Percentiles rank a stretch among this genome's conserved stretches.
Conservation (phyloP, 495 filamentous ascomycete genomes). For the Articulospora tetracladia region DNA sequence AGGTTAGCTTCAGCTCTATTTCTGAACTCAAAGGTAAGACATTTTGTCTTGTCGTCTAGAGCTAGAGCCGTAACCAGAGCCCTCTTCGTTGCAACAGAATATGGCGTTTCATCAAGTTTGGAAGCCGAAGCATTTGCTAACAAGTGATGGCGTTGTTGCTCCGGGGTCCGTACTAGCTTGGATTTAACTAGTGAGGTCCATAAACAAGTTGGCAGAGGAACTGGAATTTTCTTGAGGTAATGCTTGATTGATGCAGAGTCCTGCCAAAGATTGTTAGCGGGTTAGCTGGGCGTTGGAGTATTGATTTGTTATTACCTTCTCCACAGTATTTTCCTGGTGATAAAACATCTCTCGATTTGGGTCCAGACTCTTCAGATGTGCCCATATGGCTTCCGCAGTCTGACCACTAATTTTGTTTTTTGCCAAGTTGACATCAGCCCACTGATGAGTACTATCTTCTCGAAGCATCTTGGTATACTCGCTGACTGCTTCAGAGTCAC, state of each 20-base stretch:
- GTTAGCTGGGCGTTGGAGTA: neutral
- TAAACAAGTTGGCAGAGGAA: conserved; percentile 1
- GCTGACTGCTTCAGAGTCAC: conserved; percentile 7
- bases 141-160: conserved; percentile 12
- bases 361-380: neutral
- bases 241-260: conserved; percentile 16
- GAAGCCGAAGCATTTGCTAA: conserved; percentile 4
- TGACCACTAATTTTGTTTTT: neutral
- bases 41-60: conserved; percentile 7
- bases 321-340: conserved; percentile 1
- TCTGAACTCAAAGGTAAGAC: conserved; percentile 11
- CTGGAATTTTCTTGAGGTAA: conserved; percentile 18
- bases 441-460: conserved; percentile 18
- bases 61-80: conserved; percentile 6
- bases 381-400: conserved; percentile 10
- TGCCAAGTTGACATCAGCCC: conserved; percentile 15
- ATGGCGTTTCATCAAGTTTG: neutral
- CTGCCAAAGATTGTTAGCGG: neutral
- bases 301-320: neutral
- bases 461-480: conserved; percentile 25
- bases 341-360: conserved; percentile 5
- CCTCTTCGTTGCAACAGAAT: conserved; percentile 5
- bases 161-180: conserved; percentile 6
- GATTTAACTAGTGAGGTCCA: conserved; percentile 12
- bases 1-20: conserved; percentile 5